These are phyloP conservation scores for Dovyalis caffra DNA, from an alignment of 345 rosid species.

Conservation along the genomic window DNA sequence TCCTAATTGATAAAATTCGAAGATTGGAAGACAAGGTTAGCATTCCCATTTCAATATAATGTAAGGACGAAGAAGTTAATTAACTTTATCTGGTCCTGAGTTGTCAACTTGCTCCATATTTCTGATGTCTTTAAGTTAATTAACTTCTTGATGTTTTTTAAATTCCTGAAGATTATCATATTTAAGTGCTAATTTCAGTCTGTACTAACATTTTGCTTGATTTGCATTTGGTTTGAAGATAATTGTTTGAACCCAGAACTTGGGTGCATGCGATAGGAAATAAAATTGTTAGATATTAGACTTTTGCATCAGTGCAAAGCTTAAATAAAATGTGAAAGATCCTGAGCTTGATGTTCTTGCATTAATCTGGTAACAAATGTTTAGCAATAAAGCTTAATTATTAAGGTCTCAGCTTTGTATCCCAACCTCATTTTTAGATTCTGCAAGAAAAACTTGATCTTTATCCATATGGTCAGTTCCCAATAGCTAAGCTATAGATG, in stretches of 20 bases:
- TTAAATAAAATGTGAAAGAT: not conserved
- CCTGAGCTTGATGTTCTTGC: not conserved
- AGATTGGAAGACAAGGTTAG: constrained; percentile 75
- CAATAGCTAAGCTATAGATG: not conserved
- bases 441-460: not conserved
- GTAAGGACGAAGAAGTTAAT: too few relatives aligned
- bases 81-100: too few relatives aligned
- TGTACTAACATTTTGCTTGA: not conserved
- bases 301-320: not conserved
- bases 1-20: constrained; percentile 58
- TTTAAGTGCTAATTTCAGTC: not conserved
- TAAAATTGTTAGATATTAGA: too few relatives aligned
- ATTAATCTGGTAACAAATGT: not conserved
- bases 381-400: not conserved
- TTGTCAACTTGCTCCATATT: not conserved
- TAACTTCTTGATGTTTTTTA: not conserved
- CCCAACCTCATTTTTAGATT: not conserved
- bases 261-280: not conserved
- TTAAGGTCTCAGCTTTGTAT: not conserved
- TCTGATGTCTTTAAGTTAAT: not conserved
- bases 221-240: not conserved
- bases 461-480: not conserved
- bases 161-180: not conserved
- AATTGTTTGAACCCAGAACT: not conserved
- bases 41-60: not conserved